Base-by-base conservation (phyloP, 805 yeast genomes). In the Candida rishiriensis region DNA sequence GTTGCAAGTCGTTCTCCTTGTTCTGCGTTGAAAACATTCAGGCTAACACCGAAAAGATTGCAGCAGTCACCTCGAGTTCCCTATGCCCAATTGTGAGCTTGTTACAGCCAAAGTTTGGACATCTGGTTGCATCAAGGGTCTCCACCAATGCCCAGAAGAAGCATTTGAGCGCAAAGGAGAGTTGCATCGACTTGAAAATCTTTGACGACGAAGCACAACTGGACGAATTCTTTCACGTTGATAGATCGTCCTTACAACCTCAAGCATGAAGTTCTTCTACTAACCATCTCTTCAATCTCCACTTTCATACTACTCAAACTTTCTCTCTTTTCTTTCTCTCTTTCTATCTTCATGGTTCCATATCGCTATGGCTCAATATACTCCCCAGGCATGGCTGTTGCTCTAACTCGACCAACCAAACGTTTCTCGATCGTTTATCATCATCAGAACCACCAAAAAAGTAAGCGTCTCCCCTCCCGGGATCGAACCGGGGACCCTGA, bases 61-160 rank as follows among this genome's bases (percentile, higher is more conserved):
- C 76, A 58, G 85, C 88, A 70, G 75, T 85, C 49, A 75, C 91
- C 72, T 85, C 88, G 65, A 95, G 90, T 71, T 88, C 97, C 11
- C 78, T 91, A 61, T 91, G 91, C 29, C 41, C 45, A 97, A 79
- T 90, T 71, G 97, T 91, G 40, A 91, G 97, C 44, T 96, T 97
- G 26, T 80, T 90, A 64, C 91, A 91, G 79, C 97, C 98, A 60
- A 88, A 89, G 81, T 91, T 91, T 59, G 98, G 98, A 60, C 90
- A 90, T 72, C 97, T 90, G 64, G 77, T 81, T 56, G 97, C 97
- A 45, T 87, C 97, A 44, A 88, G 89, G 78, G 90, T 88, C 44
- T 97, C 98, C 55, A 91, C 90, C 78, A 87, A 91, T 64, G 97
- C 98, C 39, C 97, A 89, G 79, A 84, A 88, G 74, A 88, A 91